Conservation (phyloP, 129 eudicot genomes). For the Pseudognaphalium luteoalbum region DNA sequence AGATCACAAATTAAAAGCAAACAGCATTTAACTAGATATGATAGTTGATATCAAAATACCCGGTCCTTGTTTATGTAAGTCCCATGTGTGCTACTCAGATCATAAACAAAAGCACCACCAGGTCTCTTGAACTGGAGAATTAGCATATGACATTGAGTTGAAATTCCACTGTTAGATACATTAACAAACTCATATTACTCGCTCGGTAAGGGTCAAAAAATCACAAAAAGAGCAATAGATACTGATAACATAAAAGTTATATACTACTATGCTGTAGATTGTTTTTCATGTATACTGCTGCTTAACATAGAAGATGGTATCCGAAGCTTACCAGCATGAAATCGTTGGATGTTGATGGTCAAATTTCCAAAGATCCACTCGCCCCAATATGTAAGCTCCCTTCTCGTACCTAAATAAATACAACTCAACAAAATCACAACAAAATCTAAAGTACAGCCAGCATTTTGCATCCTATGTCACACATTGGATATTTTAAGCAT, state of each 20-base stretch:
- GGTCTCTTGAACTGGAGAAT: conserved; percentile 83
- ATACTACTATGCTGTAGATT: too few relatives aligned
- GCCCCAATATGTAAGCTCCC: conserved; percentile 98
- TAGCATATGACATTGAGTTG: conserved; percentile 23
- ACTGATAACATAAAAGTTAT: too few relatives aligned
- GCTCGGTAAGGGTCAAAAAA: too few relatives aligned
- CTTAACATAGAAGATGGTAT: neutral
- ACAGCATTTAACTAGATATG: neutral
- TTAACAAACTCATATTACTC: too few relatives aligned
- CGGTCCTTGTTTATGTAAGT: conserved; percentile 60
- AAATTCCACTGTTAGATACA: neutral
- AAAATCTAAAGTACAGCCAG: neutral
- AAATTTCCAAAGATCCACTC: conserved; percentile 82
- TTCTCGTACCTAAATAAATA: conserved; percentile 57
- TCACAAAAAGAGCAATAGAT: too few relatives aligned
- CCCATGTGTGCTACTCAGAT: conserved; percentile 93
- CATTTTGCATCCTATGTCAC: neutral
- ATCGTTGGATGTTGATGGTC: conserved; percentile 91
- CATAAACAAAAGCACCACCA: conserved; percentile 76
- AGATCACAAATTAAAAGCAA: conserved; percentile 1
- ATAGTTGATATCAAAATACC: neutral
- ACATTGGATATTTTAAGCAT: neutral
- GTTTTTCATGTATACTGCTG: neutral
- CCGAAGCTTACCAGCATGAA: conserved; percentile 71
- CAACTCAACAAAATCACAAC: neutral